These are phyloP conservation scores for Talaromyces islandicus DNA, from an alignment of 2,329 filamentous ascomycete species.

Conservation along the genomic window DNA sequence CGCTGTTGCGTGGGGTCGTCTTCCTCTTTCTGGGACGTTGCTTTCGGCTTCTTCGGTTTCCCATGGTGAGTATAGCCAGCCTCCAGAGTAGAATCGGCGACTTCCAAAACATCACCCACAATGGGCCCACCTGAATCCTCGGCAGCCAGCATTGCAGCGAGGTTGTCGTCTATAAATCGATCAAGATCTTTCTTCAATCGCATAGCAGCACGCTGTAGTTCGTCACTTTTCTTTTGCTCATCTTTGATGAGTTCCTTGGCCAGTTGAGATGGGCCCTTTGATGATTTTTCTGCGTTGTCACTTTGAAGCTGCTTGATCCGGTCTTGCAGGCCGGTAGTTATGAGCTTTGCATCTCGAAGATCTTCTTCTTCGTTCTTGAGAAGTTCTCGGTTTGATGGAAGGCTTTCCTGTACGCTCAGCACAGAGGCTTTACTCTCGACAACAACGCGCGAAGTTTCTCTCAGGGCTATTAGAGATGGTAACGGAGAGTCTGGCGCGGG, in stretches of 20 bases:
- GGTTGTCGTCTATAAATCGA: conserved; percentile 62
- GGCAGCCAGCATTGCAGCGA: conserved; percentile 71
- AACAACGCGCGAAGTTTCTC: conserved; percentile 60
- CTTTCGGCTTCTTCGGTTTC: conserved; percentile 36
- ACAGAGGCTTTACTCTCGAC: conserved; percentile 59
- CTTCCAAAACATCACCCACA: conserved; percentile 67
- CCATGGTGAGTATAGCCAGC: conserved; percentile 51
- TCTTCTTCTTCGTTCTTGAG: conserved; percentile 42
- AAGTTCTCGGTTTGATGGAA: conserved; percentile 32
- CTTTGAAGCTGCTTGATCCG: conserved; percentile 56
- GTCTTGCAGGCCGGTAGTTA: conserved; percentile 43
- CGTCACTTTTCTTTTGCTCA: conserved; percentile 53
- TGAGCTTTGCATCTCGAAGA: conserved; percentile 43
- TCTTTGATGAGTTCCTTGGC: conserved; percentile 58
- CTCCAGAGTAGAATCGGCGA: conserved; percentile 48
- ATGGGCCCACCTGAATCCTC: conserved; percentile 80
- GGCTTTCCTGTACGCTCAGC: conserved; percentile 33
- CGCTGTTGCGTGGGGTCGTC: conserved; percentile 38
- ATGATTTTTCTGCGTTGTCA: conserved; percentile 52
- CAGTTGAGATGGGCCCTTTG: conserved; percentile 56
- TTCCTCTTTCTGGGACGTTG: conserved; percentile 22
- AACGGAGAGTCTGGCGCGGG: conserved; percentile 63
- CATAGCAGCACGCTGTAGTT: conserved; percentile 57
- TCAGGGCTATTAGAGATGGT: conserved; percentile 65
- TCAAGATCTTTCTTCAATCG: conserved; percentile 60